These are phyloP conservation scores for Penicillium sp. DNA, from an alignment of 2,329 filamentous ascomycete genomes.

Conservation along the genomic window DNA sequence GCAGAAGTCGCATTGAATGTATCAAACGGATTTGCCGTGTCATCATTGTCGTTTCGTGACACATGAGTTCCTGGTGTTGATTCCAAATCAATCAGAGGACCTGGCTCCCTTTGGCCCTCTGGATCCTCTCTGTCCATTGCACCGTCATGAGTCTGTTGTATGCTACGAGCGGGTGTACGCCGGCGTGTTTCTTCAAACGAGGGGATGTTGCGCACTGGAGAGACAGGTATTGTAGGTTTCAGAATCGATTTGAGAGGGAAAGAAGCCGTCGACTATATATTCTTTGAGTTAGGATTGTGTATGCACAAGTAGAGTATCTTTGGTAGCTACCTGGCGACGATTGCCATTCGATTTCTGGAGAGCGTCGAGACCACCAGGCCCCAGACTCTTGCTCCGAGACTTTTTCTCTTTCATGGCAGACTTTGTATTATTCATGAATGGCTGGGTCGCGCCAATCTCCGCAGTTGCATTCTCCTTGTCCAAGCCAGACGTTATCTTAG, in stretches of 20 bases:
- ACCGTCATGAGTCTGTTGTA: conserved; percentile 20
- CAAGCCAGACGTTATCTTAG: conserved; percentile 47
- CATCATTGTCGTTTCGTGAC: conserved; percentile 41
- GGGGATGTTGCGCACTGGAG: conserved; percentile 66
- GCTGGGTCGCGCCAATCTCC: conserved; percentile 55
- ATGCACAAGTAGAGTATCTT: not conserved
- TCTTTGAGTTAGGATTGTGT: conserved; percentile 4
- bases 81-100: conserved; percentile 46
- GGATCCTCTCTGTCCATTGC: conserved; percentile 13
- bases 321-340: conserved; percentile 66
- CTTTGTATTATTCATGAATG: conserved; percentile 25
- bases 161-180: conserved; percentile 39
- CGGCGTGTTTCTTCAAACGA: conserved; percentile 55
- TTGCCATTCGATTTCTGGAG: conserved; percentile 74
- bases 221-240: conserved; percentile 69
- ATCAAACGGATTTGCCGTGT: conserved; percentile 50
- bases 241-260: conserved; percentile 66
- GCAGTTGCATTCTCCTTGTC: conserved; percentile 79
- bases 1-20: conserved; percentile 42
- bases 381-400: conserved; percentile 91
- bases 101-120: conserved; percentile 25
- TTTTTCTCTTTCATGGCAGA: conserved; percentile 56
- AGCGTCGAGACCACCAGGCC: conserved; percentile 83
- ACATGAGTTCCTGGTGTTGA: conserved; percentile 37
- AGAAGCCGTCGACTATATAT: conserved; percentile 41